Conservation (phyloP, 495 filamentous ascomycete genomes). For the Lasiosphaeris hirsuta region DNA sequence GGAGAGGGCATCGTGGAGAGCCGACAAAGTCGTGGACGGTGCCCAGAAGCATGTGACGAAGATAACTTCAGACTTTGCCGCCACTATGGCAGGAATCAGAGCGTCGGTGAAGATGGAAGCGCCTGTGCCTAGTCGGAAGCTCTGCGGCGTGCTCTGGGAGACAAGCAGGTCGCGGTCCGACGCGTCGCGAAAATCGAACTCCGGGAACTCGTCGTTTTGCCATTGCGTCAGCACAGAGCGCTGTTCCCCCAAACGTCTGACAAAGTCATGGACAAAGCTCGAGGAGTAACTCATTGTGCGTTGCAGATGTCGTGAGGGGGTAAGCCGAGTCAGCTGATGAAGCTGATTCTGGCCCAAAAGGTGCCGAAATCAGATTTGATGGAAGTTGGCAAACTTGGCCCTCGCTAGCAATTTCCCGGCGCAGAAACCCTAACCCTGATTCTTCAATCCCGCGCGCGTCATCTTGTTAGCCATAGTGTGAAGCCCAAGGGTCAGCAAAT, state of each 20-base stretch:
- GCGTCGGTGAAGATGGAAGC: slow-evolving; percentile 48
- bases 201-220: slow-evolving; percentile 17
- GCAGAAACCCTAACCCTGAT: too few relatives aligned
- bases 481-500: too few relatives aligned
- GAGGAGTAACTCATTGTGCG: slow-evolving; percentile 9
- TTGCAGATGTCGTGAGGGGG: too few relatives aligned
- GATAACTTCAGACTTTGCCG: slow-evolving; percentile 59
- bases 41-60: slow-evolving; percentile 80
- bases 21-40: slow-evolving; percentile 49
- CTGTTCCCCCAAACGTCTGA: slow-evolving; percentile 18
- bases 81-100: slow-evolving; percentile 53
- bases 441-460: too few relatives aligned
- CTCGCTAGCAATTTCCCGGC: too few relatives aligned
- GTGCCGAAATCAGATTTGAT: too few relatives aligned
- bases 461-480: too few relatives aligned
- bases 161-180: slow-evolving; percentile 37
- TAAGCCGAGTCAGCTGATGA: too few relatives aligned
- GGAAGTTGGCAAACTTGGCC: too few relatives aligned
- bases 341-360: too few relatives aligned
- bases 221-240: not conserved
- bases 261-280: slow-evolving; percentile 24
- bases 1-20: slow-evolving; percentile 47
- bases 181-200: slow-evolving; percentile 20
- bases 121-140: slow-evolving; percentile 57
- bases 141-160: slow-evolving; percentile 41